Evolutionary conservation across 2,329 filamentous ascomycete species (phyloP), one percentile per base, ranked within the genome.

Genomic region (Clarireedia sp.): DNA sequence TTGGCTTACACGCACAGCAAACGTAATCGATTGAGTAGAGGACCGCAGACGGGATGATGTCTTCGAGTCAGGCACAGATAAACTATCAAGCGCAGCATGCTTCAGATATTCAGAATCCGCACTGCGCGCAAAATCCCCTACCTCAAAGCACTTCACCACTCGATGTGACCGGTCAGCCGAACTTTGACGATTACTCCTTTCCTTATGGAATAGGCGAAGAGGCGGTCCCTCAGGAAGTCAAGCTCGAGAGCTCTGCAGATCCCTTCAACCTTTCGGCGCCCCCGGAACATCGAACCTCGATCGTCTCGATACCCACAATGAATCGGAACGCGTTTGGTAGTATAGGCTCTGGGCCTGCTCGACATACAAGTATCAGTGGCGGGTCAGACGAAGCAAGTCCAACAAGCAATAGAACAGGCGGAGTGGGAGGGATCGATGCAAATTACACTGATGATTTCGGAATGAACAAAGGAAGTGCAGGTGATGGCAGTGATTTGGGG

Each of bases 121-220:
- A 50, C 24, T 37, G 23, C 33, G 7, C 21, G 3, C 19, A 55
- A 37, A 41, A 51, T 29, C 7, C 24, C 5, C 10, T 38, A 19
- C 60, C 62, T 38, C 52, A 54, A 7, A 36, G 29, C 19, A 26
- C 37, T 23, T 60, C 66, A 50, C 63, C 62, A n/a, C 59, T 63
- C 45, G 61, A 66, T 55, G 57, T 49, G 24, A 55, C 62, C 21
- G 61, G 60, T 46, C 59, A 61, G 37, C 45, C 46, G 10, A 38
- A 77, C 49, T 82, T 82, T 63, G 71, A 72, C 58, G 75, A 79
- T 59, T 82, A 81, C 63, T 69, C 75, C 21, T 82, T 80, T 61
- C 64, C 76, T 3, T 81, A 77, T 62, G 69, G 69, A 46, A 65
- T 77, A 9, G 59, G 71, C 23, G 74, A 75, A 54, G 72, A 73